Evolutionary conservation across 192 early-diverging fungal species (phyloP).

Genomic region (Lobosporangium transversale): DNA sequence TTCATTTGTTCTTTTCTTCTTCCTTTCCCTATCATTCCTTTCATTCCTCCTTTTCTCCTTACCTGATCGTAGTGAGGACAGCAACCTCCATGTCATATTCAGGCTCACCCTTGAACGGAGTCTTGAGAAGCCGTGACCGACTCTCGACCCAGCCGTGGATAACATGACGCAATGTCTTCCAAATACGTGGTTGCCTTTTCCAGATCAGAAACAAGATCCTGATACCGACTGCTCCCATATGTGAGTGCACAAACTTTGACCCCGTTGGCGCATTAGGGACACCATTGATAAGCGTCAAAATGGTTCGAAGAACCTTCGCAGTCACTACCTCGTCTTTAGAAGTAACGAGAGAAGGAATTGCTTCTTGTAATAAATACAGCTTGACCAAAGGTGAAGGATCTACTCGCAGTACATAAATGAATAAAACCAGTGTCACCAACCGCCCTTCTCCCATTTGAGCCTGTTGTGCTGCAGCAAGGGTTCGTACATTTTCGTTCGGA

Average conservation of each 20-base stretch:
- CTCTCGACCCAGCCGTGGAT: slow-evolving; percentile 61
- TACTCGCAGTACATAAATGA: slow-evolving; percentile 59
- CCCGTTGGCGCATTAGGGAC: slow-evolving; percentile 34
- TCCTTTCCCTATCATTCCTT: no score
- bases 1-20: no score
- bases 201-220: slow-evolving; percentile 57
- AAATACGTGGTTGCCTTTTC: slow-evolving; percentile 60
- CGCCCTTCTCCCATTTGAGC: slow-evolving; percentile 34
- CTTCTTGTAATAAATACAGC: slow-evolving; percentile 55
- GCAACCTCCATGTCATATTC: slow-evolving; percentile 60
- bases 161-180: slow-evolving; percentile 61
- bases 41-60: no score
- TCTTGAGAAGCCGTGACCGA: slow-evolving; percentile 37
- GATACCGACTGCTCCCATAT: slow-evolving; percentile 58
- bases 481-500: slow-evolving; percentile 29
- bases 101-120: slow-evolving; percentile 32
- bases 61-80: slow-evolving; percentile 61
- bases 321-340: slow-evolving; percentile 59
- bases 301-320: slow-evolving; percentile 56
- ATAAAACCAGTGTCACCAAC: slow-evolving; percentile 56
- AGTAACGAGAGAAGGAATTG: slow-evolving; percentile 58
- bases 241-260: slow-evolving; percentile 36
- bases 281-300: slow-evolving; percentile 54
- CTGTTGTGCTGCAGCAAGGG: slow-evolving; percentile 26
- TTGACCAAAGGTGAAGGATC: slow-evolving; percentile 34